Conservation (phyloP, 331 rosid species). For the Arachis monticola region DNA sequence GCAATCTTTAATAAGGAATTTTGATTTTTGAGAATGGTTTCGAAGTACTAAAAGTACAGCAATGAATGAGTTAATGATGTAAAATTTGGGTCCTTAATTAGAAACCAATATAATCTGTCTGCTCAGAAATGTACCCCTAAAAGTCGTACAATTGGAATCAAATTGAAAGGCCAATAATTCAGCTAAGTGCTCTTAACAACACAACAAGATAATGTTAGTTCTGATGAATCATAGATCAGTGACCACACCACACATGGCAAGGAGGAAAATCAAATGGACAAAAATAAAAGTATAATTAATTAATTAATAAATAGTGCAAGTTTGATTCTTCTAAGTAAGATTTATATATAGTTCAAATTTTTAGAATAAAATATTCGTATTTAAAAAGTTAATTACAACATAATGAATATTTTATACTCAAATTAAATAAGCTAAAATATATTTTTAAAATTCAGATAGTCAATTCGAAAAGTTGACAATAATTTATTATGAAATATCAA, state of each 20-base stretch:
- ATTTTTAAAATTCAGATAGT: slow-evolving; percentile 30
- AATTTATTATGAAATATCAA: neutral
- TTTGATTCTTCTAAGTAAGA: too few relatives aligned
- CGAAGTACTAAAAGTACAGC: slow-evolving; percentile 70
- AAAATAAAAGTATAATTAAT: slow-evolving; percentile 58
- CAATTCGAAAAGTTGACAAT: slow-evolving; percentile 53
- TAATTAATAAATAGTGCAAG: slow-evolving; percentile 8
- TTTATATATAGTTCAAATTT: neutral
- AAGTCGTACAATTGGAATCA: slow-evolving; percentile 76
- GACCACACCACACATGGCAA: neutral
- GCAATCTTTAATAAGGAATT: slow-evolving; percentile 40
- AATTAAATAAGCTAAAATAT: neutral
- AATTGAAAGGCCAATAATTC: slow-evolving; percentile 49
- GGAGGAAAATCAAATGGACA: slow-evolving; percentile 18
- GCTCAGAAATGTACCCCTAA: slow-evolving; percentile 56
- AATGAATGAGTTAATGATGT: slow-evolving; percentile 39
- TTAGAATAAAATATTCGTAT: too few relatives aligned
- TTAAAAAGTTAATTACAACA: too few relatives aligned
- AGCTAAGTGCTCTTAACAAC: slow-evolving; percentile 29
- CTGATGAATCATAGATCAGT: slow-evolving; percentile 42
- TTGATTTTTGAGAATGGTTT: slow-evolving; percentile 44
- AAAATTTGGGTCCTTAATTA: slow-evolving; percentile 41
- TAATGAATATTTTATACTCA: too few relatives aligned
- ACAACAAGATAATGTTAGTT: slow-evolving; percentile 39
- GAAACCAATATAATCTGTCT: slow-evolving; percentile 45